Evolutionary conservation across 2,329 filamentous ascomycete genomes (phyloP), one percentile per base, ranked within the genome.

Genomic region (Pseudocercospora macadamiae): DNA sequence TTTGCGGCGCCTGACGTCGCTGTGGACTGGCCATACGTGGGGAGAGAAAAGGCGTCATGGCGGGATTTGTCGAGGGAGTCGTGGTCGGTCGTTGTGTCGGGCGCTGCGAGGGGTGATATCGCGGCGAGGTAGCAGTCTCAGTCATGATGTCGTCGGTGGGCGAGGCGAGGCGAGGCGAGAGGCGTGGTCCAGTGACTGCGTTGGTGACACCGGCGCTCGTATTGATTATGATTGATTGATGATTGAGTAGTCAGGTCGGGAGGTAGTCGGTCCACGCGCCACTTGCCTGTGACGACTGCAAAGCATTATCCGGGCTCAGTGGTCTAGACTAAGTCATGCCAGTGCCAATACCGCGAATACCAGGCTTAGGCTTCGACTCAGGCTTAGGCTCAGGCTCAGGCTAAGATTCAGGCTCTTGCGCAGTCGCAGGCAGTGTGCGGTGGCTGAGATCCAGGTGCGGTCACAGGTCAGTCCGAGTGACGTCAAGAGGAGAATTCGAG

Each of bases 31-130:
- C 19, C 23, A 66, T 56, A 28, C 62, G 66, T 12, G 66, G 66
- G 12, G 66, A 65, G 37, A 72, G 63, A 42, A 71, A 65, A 16
- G 72, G 71, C 39, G 67, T 65, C 67, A 70, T 69, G 55, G 60
- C 58, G 51, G 66, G 65, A 9, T 62, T 64, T 8, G 61, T 51
- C 26, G 64, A 66, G 34, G 63, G 61, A 21, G 55, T 62, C 16
- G 60, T 64, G 10, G 60, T 54, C n/a, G 57, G 45, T 10, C 56
- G 56, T 26, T 58, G 49, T 21, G 51, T 44, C 10, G 37, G 54
- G 28, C 42, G 10, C 53, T 49, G 52, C 25, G 61, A 49, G 19
- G 56, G 59, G 45, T 56, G 30, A 53, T 65, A 66, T 54, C 55
- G 62, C 52, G 66, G 66, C 26, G 66, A 65, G 42, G 62, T 64